Conservation (phyloP, 805 yeast species). For the Cyberlindnera lachancei region DNA sequence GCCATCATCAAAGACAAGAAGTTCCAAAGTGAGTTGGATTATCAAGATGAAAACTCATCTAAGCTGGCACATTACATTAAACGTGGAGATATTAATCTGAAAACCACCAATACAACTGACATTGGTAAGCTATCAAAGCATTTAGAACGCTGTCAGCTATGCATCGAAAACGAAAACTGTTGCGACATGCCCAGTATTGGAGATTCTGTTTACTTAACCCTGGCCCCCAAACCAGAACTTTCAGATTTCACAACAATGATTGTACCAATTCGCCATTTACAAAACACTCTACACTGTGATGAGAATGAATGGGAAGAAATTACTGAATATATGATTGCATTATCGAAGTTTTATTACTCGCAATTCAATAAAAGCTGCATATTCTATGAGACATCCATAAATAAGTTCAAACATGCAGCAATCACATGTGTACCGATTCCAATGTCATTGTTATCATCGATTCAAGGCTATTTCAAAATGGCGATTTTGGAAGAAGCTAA, state of each 20-base stretch:
- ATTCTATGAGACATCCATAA: constrained; percentile 38
- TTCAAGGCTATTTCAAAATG: constrained; percentile 36
- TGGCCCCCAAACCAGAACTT: constrained; percentile 34
- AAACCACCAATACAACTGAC: constrained; percentile 21
- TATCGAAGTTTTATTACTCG: constrained; percentile 32
- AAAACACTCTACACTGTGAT: constrained; percentile 33
- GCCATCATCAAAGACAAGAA: constrained; percentile 30
- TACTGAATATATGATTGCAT: constrained; percentile 32
- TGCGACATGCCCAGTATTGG: constrained; percentile 30
- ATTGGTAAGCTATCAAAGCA: constrained; percentile 23
- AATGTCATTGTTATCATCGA: constrained; percentile 17
- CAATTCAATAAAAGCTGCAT: constrained; percentile 28
- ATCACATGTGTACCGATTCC: constrained; percentile 40
- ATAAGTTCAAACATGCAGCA: constrained; percentile 29
- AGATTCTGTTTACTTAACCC: constrained; percentile 29
- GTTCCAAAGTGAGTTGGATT: constrained; percentile 33
- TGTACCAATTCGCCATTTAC: constrained; percentile 34
- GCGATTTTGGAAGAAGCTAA: constrained; percentile 30
- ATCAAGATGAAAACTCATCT: constrained; percentile 34
- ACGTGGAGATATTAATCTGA: constrained; percentile 24
- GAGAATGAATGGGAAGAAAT: constrained; percentile 39
- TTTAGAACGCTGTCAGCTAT: constrained; percentile 30
- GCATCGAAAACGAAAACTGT: constrained; percentile 25
- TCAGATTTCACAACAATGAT: constrained; percentile 29
- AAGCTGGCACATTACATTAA: constrained; percentile 27